Conservation (phyloP, 352 stramenopile genomes). For the Phytopythium mirpurense region DNA sequence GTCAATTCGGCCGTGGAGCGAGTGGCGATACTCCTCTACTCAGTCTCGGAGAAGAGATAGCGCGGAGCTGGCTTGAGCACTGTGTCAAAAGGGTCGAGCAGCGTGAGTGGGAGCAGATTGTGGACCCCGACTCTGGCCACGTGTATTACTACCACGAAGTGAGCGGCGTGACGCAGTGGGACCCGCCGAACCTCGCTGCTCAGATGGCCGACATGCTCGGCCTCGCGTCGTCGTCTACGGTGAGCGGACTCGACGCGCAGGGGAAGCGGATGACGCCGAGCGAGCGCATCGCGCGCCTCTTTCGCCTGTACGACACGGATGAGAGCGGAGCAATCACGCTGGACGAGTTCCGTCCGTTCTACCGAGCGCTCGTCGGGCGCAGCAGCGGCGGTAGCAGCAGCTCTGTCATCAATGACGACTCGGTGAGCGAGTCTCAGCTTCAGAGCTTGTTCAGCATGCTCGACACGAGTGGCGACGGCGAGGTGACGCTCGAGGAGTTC, state of each 20-base stretch:
- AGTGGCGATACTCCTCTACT: background rate
- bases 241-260: conserved; percentile 14
- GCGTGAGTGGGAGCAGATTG: conserved; percentile 51
- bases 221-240: conserved; percentile 12
- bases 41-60: conserved; percentile 17
- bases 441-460: conserved; percentile 49
- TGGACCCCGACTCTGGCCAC: conserved; percentile 27
- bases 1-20: conserved; percentile 13
- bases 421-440: conserved; percentile 31
- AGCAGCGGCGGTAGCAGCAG: conserved; percentile 2
- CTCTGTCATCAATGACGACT: conserved; percentile 2
- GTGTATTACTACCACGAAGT: conserved; percentile 67
- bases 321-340: conserved; percentile 56
- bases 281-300: conserved; percentile 59
- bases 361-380: conserved; percentile 40
- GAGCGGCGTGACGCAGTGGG: conserved; percentile 54
- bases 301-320: conserved; percentile 64
- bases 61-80: conserved; percentile 32
- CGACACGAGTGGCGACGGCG: conserved; percentile 58
- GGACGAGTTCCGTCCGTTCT: conserved; percentile 52
- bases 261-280: conserved; percentile 20
- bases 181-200: conserved; percentile 45
- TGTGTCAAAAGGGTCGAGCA: conserved; percentile 42
- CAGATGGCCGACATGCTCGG: conserved; percentile 47
- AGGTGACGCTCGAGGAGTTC: conserved; percentile 69